These are phyloP conservation scores for Abortiporus biennis DNA, from an alignment of 1,284 basidiomycete species.

Conservation along the genomic window DNA sequence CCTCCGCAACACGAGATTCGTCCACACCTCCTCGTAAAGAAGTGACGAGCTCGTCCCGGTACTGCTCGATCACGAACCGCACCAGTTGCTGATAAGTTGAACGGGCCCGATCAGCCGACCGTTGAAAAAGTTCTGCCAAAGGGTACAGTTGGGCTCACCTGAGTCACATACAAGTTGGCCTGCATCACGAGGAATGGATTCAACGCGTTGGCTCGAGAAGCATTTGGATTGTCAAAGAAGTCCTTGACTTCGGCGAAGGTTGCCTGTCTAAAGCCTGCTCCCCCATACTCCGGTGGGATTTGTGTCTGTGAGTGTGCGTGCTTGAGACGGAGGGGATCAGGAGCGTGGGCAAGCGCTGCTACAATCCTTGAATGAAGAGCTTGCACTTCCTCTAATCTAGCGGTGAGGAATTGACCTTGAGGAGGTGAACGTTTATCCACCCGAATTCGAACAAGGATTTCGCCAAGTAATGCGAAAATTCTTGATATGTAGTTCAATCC, in stretches of 20 bases:
- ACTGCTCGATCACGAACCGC: slow-evolving; percentile 84
- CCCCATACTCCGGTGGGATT: slow-evolving; percentile 56
- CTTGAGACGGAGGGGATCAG: slow-evolving; percentile 67
- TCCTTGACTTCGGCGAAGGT: slow-evolving; percentile 83
- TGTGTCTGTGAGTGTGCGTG: slow-evolving; percentile 40
- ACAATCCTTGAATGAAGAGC: slow-evolving; percentile 70
- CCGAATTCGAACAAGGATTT: slow-evolving; percentile 77
- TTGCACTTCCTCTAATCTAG: slow-evolving; percentile 73
- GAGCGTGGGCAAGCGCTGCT: slow-evolving; percentile 60
- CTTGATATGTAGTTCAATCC: slow-evolving; percentile 84
- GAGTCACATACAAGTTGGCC: slow-evolving; percentile 83
- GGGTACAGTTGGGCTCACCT: slow-evolving; percentile 39
- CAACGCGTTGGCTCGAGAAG: slow-evolving; percentile 72
- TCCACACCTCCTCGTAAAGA: slow-evolving; percentile 60
- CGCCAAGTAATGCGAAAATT: slow-evolving; percentile 77
- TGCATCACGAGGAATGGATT: slow-evolving; percentile 88
- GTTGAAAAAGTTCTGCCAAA: not conserved
- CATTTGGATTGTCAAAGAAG: slow-evolving; percentile 85
- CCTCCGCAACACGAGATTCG: slow-evolving; percentile 60
- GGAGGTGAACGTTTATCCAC: slow-evolving; percentile 81
- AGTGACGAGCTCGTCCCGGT: slow-evolving; percentile 73
- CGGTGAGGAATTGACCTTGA: slow-evolving; percentile 76
- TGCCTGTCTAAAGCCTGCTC: slow-evolving; percentile 67
- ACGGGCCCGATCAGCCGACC: slow-evolving; percentile 4
- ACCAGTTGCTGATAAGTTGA: slow-evolving; percentile 66